Evolutionary conservation across 169 alveolate genomes (phyloP).

Genomic region (Ophryocystis elektroscirrha): DNA sequence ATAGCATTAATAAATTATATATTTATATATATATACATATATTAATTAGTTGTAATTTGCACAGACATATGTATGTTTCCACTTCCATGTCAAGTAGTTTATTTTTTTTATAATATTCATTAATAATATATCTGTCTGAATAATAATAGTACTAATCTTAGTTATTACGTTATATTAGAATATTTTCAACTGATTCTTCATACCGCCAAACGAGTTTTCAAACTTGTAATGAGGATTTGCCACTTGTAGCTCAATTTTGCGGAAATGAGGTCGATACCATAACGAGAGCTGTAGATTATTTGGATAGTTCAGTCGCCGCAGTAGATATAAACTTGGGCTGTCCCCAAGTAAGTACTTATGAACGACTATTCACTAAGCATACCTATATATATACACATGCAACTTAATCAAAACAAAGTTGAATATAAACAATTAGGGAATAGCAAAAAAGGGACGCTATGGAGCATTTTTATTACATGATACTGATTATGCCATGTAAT

Average conservation of each 20-base stretch:
- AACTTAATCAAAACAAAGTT: constrained; percentile 23
- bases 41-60: no score
- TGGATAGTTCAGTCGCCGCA: constrained; percentile 38
- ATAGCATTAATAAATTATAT: no score
- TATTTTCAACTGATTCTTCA: no score
- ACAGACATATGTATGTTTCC: no score
- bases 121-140: no score
- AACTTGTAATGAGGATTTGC: no score
- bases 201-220: no score
- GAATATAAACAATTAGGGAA: constrained; percentile 30
- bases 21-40: constrained; percentile 27
- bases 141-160: no score
- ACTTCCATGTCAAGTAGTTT: no score
- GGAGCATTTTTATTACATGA: constrained; percentile 8
- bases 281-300: constrained; percentile 30
- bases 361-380: constrained; percentile 45
- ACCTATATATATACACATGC: constrained; percentile 35
- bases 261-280: constrained; percentile 41
- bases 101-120: no score
- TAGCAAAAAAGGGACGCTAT: constrained; percentile 39
- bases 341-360: constrained; percentile 46
- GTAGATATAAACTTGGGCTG: constrained; percentile 49
- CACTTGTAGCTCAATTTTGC: constrained; percentile 42
- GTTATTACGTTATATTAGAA: no score
- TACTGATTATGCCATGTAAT: neutral